Percentiles rank a stretch among this genome's conserved stretches.
Evolutionary conservation across 139 green algal species (phyloP).

Genomic region (Zygnema cylindricum): DNA sequence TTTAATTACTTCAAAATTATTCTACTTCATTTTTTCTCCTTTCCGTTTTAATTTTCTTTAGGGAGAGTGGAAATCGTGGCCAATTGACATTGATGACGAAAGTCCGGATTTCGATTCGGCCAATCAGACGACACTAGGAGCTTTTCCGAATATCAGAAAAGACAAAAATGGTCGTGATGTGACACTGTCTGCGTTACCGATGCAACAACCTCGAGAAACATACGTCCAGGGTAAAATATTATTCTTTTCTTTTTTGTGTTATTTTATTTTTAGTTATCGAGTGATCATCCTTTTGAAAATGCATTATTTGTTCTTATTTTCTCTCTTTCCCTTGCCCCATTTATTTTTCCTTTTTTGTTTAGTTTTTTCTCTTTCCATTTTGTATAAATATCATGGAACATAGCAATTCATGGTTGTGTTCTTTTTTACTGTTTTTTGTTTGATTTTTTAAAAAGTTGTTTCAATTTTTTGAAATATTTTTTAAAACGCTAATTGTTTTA

Average conservation of each 20-base stretch:
- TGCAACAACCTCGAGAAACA: background rate
- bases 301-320: too few species aligned
- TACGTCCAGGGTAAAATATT: background rate
- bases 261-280: background rate
- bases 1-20: background rate
- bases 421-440: too few species aligned
- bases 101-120: background rate
- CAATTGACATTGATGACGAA: slow-evolving; percentile 44
- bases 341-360: too few species aligned
- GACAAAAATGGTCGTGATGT: background rate
- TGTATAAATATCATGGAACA: too few species aligned
- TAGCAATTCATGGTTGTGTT: too few species aligned
- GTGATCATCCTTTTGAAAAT: too few species aligned
- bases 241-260: background rate
- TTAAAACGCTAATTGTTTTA: background rate
- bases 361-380: too few species aligned
- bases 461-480: too few species aligned
- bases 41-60: background rate
- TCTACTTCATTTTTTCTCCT: background rate
- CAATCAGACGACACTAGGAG: background rate
- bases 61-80: slow-evolving; percentile 28
- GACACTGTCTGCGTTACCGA: background rate
- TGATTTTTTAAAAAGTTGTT: too few species aligned
- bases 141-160: background rate
- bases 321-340: too few species aligned